phyloP scores from a whole-genome alignment of 352 stramenopile genomes.

The Phytophthora europaea region DNA sequence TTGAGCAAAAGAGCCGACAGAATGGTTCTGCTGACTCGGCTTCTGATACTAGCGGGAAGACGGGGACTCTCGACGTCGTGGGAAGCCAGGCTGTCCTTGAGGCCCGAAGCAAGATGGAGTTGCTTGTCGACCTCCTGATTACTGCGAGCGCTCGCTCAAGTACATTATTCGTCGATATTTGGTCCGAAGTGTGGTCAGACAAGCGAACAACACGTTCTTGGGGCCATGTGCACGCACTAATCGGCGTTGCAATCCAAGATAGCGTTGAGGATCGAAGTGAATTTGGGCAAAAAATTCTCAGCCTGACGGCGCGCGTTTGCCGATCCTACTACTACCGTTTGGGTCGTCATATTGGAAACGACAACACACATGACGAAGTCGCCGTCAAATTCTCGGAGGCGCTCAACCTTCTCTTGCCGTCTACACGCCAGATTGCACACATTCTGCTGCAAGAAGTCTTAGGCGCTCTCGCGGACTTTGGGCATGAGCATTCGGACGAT shows the following conservation, averaged over 20 bases:
- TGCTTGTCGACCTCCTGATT: conserved; percentile 32
- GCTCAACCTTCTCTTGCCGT: conserved; percentile 41
- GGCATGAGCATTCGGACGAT: conserved; percentile 1
- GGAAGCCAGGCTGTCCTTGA: conserved; percentile 27
- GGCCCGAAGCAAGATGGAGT: conserved; percentile 37
- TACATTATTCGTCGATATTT: conserved; percentile 54
- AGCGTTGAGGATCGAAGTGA: conserved; percentile 19
- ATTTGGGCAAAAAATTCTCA: conserved; percentile 34
- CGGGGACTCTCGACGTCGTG: conserved; percentile 32
- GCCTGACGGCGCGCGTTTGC: conserved; percentile 31
- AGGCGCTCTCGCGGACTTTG: conserved; percentile 28
- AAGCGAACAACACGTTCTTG: conserved; percentile 44
- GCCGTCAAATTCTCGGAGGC: conserved; percentile 38
- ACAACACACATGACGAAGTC: conserved; percentile 23
- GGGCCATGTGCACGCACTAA: conserved; percentile 55
- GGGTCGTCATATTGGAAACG: conserved; percentile 12
- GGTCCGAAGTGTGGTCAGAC: conserved; percentile 55
- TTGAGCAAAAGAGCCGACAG: conserved; percentile 22
- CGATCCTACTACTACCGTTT: conserved; percentile 35
- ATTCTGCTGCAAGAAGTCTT: conserved; percentile 40
- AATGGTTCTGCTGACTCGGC: conserved; percentile 28
- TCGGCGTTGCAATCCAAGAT: conserved; percentile 34
- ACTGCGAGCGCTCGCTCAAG: conserved; percentile 27
- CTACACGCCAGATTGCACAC: conserved; percentile 11
- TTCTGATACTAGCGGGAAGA: conserved; percentile 6